Evolutionary conservation across 2,329 filamentous ascomycete species (phyloP).

Genomic region (Colletotrichum orchidophilum): DNA sequence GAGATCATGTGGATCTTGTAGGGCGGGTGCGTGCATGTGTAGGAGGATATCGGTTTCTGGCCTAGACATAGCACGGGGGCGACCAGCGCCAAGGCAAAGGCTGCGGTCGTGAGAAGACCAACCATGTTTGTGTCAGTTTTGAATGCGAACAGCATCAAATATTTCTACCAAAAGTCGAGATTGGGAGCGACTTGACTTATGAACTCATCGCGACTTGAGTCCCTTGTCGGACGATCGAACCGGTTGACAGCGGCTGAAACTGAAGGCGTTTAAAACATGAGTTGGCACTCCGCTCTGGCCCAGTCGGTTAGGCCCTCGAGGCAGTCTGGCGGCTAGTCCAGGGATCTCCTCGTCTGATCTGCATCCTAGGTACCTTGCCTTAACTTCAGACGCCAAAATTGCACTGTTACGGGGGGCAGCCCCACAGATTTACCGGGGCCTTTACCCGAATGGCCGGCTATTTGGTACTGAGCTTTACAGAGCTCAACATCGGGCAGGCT

Average conservation of each 20-base stretch:
- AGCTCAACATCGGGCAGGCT: not conserved
- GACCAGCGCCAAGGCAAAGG: not conserved
- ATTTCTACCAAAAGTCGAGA: not conserved
- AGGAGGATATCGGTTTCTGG: conserved; percentile 25
- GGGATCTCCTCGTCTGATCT: conserved; percentile 30
- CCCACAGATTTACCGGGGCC: not conserved
- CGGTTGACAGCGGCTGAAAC: conserved; percentile 14
- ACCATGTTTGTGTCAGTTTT: not conserved
- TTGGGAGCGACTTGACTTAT: not conserved
- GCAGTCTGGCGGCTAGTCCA: not conserved
- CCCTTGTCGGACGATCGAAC: not conserved
- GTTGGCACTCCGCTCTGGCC: not conserved
- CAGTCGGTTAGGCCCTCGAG: not conserved
- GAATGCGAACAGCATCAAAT: not conserved
- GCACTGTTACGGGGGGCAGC: not conserved
- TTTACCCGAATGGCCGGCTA: not conserved
- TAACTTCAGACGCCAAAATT: not conserved
- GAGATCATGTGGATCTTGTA: conserved; percentile 56
- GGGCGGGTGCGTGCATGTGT: conserved; percentile 41
- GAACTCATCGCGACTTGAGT: not conserved
- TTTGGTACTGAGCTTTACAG: not conserved
- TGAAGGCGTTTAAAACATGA: not conserved
- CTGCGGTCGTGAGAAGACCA: not conserved
- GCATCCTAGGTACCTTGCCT: not conserved
- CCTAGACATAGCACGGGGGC: not conserved